phyloP scores from a whole-genome alignment of 2,329 filamentous ascomycete species.

The Aschersonia sp. region DNA sequence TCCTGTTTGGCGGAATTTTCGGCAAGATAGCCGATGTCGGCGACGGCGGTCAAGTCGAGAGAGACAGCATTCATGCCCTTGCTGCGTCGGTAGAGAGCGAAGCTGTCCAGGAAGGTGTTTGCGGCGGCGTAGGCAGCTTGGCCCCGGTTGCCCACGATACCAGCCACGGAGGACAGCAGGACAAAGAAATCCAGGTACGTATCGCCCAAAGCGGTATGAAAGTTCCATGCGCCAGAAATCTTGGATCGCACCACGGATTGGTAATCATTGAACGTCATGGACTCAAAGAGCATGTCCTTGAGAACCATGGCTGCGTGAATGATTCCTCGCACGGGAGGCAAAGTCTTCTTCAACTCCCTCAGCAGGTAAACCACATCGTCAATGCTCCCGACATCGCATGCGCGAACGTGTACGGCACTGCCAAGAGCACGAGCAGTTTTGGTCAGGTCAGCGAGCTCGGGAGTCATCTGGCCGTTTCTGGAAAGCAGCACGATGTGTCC shows the following conservation, averaged over 20 bases:
- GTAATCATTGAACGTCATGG: conserved; percentile 36
- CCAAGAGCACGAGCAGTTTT: conserved; percentile 21
- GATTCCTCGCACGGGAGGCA: conserved; percentile 27
- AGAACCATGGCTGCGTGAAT: conserved; percentile 32
- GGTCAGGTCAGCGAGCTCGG: conserved; percentile 24
- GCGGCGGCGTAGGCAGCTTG: conserved; percentile 38
- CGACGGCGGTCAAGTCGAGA: conserved; percentile 37
- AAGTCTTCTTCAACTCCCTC: conserved; percentile 7
- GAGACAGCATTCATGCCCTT: conserved; percentile 27
- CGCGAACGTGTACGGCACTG: conserved; percentile 27
- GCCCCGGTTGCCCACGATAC: conserved; percentile 33
- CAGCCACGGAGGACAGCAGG: conserved; percentile 34
- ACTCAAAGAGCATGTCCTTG: conserved; percentile 33
- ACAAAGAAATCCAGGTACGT: conserved; percentile 36
- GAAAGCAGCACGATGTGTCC: conserved; percentile 33
- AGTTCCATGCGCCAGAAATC: conserved; percentile 36
- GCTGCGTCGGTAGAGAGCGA: conserved; percentile 20
- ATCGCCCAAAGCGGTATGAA: conserved; percentile 28
- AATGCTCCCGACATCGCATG: conserved; percentile 33
- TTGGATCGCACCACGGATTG: conserved; percentile 33
- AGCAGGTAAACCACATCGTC: conserved; percentile 13
- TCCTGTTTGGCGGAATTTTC: conserved; percentile 27
- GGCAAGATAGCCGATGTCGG: conserved; percentile 33
- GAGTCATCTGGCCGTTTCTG: conserved; percentile 25
- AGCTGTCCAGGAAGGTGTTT: conserved; percentile 26